phyloP scores from a whole-genome alignment of 768 basidiomycete genomes.

The Kwoniella dejecticola region DNA sequence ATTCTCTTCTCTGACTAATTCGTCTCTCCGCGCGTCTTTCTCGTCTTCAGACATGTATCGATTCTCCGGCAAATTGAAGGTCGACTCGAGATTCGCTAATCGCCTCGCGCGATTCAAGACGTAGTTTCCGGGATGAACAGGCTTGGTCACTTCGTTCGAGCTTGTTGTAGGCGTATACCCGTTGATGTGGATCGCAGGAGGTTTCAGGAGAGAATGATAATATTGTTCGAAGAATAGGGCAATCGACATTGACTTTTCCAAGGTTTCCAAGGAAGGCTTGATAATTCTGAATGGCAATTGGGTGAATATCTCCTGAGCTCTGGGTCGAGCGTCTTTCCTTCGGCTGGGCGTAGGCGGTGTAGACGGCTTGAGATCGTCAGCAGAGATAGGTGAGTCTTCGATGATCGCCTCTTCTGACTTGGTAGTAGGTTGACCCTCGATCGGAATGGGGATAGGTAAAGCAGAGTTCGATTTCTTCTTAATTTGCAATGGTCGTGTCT shows the following conservation, averaged over 20 bases:
- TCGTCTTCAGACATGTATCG: conserved; percentile 66
- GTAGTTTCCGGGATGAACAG: conserved; percentile 79
- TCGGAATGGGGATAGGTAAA: not conserved
- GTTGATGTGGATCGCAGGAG: conserved; percentile 6
- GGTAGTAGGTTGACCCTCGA: conserved; percentile 1
- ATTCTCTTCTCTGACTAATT: conserved; percentile 85
- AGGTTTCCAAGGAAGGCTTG: conserved; percentile 80
- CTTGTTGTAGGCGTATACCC: no score
- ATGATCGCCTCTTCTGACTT: conserved; percentile 1
- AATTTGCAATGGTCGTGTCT: conserved; percentile 20
- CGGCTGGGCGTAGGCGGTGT: conserved; percentile 2
- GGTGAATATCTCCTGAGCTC: conserved; percentile 19
- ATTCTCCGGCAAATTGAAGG: conserved; percentile 61
- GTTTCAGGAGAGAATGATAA: conserved; percentile 53
- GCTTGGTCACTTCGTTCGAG: conserved; percentile 46
- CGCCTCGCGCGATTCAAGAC: conserved; percentile 83
- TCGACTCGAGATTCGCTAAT: conserved; percentile 79
- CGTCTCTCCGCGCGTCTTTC: conserved; percentile 70
- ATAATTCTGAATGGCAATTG: conserved; percentile 58
- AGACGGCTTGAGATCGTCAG: not conserved
- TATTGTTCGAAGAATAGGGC: conserved; percentile 75
- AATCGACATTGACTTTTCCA: conserved; percentile 90
- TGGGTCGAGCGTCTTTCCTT: conserved; percentile 14
- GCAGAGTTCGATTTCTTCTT: conserved; percentile 27
- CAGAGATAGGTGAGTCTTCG: not conserved